A percentile compares a stretch with the other conserved stretches of the same genome.
Conservation (phyloP, 371 early-diverging fungal genomes). For the Dichotomocladium elegans region DNA sequence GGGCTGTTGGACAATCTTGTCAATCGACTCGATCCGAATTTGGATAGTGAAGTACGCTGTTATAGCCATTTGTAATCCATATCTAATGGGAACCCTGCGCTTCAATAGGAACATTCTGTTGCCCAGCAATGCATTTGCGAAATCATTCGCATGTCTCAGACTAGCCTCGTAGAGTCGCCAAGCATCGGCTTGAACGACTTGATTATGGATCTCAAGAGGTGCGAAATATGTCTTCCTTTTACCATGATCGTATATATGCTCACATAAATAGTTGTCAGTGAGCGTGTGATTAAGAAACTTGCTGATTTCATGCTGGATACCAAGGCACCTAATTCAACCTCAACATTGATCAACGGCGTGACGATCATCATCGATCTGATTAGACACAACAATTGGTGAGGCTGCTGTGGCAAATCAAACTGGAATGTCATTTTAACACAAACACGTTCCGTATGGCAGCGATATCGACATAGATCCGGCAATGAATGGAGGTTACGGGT, state of each 20-base stretch:
- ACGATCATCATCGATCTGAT: conserved; percentile 95
- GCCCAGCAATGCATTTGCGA: conserved; percentile 90
- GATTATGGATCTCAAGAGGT: conserved; percentile 81
- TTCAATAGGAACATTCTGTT: conserved; percentile 73
- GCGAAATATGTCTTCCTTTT: background rate
- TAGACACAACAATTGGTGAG: conserved; percentile 78
- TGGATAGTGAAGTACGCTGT: conserved; percentile 61
- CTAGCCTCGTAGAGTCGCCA: conserved; percentile 64
- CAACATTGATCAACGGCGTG: conserved; percentile 86
- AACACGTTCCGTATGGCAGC: background rate
- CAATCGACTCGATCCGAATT: conserved; percentile 73
- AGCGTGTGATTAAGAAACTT: conserved; percentile 61
- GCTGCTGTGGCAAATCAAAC: background rate
- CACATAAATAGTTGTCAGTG: conserved; percentile 30
- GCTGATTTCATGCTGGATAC: conserved; percentile 86
- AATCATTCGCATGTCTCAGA: conserved; percentile 85
- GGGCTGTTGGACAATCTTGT: conserved; percentile 76
- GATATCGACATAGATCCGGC: conserved; percentile 35
- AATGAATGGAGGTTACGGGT: conserved; percentile 20
- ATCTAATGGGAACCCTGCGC: background rate
- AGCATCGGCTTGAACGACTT: conserved; percentile 66
- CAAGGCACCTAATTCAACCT: conserved; percentile 71
- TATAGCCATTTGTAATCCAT: background rate
- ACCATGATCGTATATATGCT: background rate
- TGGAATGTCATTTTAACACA: background rate